Conservation (phyloP, 306 rosid species). For the Sicyos edulis region DNA sequence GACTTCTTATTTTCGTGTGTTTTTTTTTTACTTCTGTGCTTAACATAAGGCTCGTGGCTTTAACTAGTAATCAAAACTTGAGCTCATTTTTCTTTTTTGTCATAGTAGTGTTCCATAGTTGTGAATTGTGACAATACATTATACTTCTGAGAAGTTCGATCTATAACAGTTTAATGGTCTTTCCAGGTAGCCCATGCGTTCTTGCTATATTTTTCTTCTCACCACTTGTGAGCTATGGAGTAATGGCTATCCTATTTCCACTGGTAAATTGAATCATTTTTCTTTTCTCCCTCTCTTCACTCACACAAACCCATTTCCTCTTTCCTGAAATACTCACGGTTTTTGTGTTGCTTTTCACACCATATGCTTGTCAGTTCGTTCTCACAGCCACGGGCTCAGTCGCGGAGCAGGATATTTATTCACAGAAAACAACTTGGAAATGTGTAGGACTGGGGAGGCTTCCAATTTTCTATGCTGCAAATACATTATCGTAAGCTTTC, state of each 20-base stretch:
- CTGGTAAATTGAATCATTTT: conserved; percentile 44
- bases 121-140: neutral
- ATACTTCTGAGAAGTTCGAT: conserved; percentile 20
- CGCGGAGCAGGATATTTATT: conserved; percentile 67
- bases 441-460: conserved; percentile 58
- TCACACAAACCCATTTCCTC: neutral
- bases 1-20: neutral
- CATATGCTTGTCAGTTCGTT: conserved; percentile 61
- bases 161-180: conserved; percentile 26
- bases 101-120: neutral
- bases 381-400: conserved; percentile 71
- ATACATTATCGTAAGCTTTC: conserved; percentile 67
- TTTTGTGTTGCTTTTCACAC: conserved; percentile 15
- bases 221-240: conserved; percentile 80
- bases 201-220: conserved; percentile 73
- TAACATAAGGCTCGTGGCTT: neutral
- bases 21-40: neutral
- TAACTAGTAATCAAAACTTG: neutral
- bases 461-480: conserved; percentile 66
- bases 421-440: conserved; percentile 52
- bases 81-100: conserved; percentile 3
- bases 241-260: conserved; percentile 83
- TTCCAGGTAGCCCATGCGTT: conserved; percentile 91
- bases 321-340: conserved; percentile 19
- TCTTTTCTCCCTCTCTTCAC: conserved; percentile 1